These are phyloP conservation scores for Carex cristatella DNA, from an alignment of 176 grass and related monocot species.

Conservation along the genomic window DNA sequence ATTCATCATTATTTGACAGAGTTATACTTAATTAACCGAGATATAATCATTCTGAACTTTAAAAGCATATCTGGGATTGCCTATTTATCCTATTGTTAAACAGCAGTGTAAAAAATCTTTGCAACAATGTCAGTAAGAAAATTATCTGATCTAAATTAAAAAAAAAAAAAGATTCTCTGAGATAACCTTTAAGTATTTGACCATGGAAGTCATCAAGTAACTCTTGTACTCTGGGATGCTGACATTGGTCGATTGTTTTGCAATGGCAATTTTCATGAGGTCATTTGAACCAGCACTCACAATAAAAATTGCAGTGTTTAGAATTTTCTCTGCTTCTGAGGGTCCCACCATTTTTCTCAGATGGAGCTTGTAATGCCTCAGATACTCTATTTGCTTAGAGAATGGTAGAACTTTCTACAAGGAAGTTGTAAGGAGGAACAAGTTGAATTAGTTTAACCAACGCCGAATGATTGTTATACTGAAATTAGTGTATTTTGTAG, in stretches of 20 bases:
- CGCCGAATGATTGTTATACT: neutral
- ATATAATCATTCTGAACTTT: too few relatives aligned
- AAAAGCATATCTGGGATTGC: too few relatives aligned
- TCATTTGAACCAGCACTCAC: constrained; percentile 54
- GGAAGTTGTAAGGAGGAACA: neutral
- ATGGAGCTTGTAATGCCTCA: constrained; percentile 43
- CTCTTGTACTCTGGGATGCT: constrained; percentile 34
- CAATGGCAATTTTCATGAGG: constrained; percentile 28
- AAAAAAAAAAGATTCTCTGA: neutral
- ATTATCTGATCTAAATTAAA: neutral
- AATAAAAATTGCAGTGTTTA: constrained; percentile 42
- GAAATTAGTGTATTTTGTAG: neutral
- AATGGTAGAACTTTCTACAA: constrained; percentile 46
- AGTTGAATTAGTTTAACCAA: neutral
- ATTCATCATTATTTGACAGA: too few relatives aligned
- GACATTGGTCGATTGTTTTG: constrained; percentile 23
- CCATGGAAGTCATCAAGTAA: constrained; percentile 31
- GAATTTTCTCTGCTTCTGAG: constrained; percentile 31
- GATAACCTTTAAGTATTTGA: constrained; percentile 45
- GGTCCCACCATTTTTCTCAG: constrained; percentile 33
- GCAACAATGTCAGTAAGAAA: neutral
- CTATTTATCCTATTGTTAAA: neutral
- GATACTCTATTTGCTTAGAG: constrained; percentile 46
- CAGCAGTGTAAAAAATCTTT: neutral
- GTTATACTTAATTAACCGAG: too few relatives aligned